Conservation (phyloP, 768 basidiomycete genomes). For the Dioszegia aurantiaca region DNA sequence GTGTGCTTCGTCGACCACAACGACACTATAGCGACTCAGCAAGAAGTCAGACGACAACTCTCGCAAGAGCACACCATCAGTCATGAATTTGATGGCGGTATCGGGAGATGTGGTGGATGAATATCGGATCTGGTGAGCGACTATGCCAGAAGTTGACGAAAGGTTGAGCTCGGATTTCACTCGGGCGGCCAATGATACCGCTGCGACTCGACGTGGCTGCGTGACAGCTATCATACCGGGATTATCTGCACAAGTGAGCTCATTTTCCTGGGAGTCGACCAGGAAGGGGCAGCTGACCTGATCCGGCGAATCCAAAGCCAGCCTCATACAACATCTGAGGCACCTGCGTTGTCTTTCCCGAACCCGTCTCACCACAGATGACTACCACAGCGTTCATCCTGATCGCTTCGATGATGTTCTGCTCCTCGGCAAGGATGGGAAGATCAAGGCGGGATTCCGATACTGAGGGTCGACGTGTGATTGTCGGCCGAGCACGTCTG, state of each 20-base stretch:
- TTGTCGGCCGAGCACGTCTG: conserved; percentile 42
- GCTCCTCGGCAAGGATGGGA: conserved; percentile 90
- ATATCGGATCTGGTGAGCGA: conserved; percentile 97
- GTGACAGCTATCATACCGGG: conserved; percentile 98
- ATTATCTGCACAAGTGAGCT: conserved; percentile 63
- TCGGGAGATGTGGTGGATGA: conserved; percentile 85
- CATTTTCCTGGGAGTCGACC: background rate
- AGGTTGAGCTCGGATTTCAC: conserved; percentile 91
- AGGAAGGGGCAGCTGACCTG: conserved; percentile 59
- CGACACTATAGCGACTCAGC: conserved; percentile 87
- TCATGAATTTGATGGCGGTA: conserved; percentile 99
- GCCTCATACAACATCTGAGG: conserved; percentile 98
- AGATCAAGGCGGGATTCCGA: conserved; percentile 73
- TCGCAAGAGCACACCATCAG: conserved; percentile 91
- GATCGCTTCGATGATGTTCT: conserved; percentile 88
- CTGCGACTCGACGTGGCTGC: conserved; percentile 94
- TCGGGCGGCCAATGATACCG: conserved; percentile 90
- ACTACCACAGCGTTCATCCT: conserved; percentile 80
- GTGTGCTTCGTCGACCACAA: conserved; percentile 97
- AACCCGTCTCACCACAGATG: conserved; percentile 92
- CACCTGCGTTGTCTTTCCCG: conserved; percentile 96
- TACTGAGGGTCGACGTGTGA: conserved; percentile 68
- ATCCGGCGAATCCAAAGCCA: conserved; percentile 79
- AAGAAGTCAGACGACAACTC: conserved; percentile 90
- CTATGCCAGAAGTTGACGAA: conserved; percentile 62